Evolutionary conservation across 345 rosid genomes (phyloP).

Genomic region (Litchi chinensis): DNA sequence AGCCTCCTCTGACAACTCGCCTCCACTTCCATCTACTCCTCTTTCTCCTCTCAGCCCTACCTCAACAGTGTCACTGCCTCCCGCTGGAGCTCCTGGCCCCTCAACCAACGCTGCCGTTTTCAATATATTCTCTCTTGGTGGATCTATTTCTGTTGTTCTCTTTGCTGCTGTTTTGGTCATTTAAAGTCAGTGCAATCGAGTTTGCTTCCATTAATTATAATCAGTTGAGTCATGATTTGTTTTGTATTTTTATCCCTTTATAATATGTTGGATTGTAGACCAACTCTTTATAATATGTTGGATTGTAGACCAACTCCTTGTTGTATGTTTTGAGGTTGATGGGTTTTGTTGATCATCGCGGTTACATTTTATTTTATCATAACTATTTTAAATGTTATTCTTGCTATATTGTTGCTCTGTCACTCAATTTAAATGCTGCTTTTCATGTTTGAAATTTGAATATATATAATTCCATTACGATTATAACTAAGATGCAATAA

Average conservation of each 20-base stretch:
- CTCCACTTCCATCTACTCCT: slow-evolving; percentile 29
- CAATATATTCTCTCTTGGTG: slow-evolving; percentile 26
- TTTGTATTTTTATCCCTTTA: neutral
- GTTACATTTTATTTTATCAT: neutral
- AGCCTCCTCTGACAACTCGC: slow-evolving; percentile 15
- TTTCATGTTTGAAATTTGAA: no score
- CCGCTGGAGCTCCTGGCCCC: slow-evolving; percentile 42
- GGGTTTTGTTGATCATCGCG: neutral
- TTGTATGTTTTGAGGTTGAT: neutral
- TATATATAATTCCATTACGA: no score
- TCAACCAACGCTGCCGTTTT: slow-evolving; percentile 31
- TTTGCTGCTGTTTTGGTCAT: slow-evolving; percentile 40
- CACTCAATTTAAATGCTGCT: neutral
- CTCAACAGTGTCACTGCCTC: slow-evolving; percentile 23
- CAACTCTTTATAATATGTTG: neutral
- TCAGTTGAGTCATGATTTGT: no score
- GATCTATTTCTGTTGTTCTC: slow-evolving; percentile 31
- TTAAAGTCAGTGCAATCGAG: neutral
- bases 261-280: neutral
- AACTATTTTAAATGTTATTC: neutral
- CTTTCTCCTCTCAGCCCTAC: slow-evolving; percentile 20
- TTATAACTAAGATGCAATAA: no score
- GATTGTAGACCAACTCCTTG: no score
- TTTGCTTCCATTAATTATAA: no score
- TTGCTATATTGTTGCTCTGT: neutral